A percentile compares a stretch with the other conserved stretches of the same genome.
Conservation (phyloP, 495 filamentous ascomycete genomes). For the Friedmanniomyces endolithicus region DNA sequence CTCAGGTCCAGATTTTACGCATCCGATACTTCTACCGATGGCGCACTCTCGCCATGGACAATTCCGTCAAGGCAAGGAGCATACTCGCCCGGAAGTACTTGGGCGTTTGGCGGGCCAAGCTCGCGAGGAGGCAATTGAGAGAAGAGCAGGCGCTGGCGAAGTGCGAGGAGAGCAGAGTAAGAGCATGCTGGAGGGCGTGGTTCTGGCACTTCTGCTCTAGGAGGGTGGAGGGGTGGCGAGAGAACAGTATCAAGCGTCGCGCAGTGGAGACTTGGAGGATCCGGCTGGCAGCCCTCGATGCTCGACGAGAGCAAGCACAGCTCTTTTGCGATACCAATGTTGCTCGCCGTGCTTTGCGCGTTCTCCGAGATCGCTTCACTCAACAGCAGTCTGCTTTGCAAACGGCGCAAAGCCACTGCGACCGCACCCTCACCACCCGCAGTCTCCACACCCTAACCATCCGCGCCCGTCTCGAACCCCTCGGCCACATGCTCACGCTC, state of each 20-base stretch:
- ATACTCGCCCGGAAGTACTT: conserved; percentile 49
- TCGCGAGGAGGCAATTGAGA: conserved; percentile 23
- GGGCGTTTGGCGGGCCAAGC: conserved; percentile 40
- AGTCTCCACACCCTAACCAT: conserved; percentile 33
- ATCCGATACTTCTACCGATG: conserved; percentile 67
- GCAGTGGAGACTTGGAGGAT: conserved; percentile 11
- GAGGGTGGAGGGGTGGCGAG: conserved; percentile 13
- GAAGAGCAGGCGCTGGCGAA: conserved; percentile 14
- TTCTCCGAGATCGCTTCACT: not conserved
- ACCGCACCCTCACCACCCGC: conserved; percentile 4
- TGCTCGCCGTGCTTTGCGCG: not conserved
- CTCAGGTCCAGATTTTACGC: conserved; percentile 54
- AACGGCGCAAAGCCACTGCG: not conserved
- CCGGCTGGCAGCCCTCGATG: conserved; percentile 6
- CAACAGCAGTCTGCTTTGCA: not conserved
- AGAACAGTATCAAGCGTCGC: conserved; percentile 5
- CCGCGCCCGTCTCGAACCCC: conserved; percentile 37
- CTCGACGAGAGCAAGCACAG: conserved; percentile 7
- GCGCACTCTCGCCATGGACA: conserved; percentile 59
- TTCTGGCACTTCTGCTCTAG: conserved; percentile 19
- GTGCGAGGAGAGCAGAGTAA: conserved; percentile 9
- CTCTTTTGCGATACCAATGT: conserved; percentile 17
- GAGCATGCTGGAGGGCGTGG: conserved; percentile 9
- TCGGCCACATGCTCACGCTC: conserved; percentile 29
- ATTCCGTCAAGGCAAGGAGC: conserved; percentile 53